Percentiles rank a stretch among this genome's conserved stretches.
Evolutionary conservation across 2,329 filamentous ascomycete species (phyloP).

Genomic region (Arthrobotrys megalospora): DNA sequence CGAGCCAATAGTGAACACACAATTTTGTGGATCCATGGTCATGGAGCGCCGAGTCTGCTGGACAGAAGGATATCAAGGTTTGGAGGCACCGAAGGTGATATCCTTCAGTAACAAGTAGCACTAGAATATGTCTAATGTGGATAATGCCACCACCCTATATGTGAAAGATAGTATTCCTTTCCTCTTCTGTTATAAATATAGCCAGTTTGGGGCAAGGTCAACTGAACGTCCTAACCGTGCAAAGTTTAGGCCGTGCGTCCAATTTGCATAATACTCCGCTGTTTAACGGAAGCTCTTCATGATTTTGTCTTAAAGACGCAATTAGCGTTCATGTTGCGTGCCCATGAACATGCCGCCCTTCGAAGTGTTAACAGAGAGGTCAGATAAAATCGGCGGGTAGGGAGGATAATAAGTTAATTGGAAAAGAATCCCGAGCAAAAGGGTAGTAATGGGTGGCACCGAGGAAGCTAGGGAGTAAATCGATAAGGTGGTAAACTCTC

Average conservation of each 20-base stretch:
- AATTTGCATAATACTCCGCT: constrained; percentile 45
- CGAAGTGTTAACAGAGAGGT: constrained; percentile 3
- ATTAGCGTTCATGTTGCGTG: constrained; percentile 44
- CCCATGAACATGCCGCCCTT: constrained; percentile 11
- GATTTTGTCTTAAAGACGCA: constrained; percentile 51
- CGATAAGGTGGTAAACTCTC: constrained; percentile 48
- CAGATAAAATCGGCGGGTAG: constrained; percentile 40
- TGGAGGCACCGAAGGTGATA: neutral
- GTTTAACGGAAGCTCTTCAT: constrained; percentile 10
- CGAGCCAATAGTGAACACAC: constrained; percentile 36
- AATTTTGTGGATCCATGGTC: constrained; percentile 59
- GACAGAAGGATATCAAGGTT: constrained; percentile 26
- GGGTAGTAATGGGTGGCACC: constrained; percentile 25
- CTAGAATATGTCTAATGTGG: constrained; percentile 34
- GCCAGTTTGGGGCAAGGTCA: constrained; percentile 34
- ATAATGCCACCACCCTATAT: constrained; percentile 45
- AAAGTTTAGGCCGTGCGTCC: constrained; percentile 24
- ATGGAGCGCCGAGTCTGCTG: constrained; percentile 38
- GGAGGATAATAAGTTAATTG: constrained; percentile 29
- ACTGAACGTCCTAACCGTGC: constrained; percentile 28
- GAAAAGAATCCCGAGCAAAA: constrained; percentile 24
- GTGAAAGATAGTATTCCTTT: constrained; percentile 13
- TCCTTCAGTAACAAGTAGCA: constrained; percentile 6
- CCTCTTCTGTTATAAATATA: constrained; percentile 34
- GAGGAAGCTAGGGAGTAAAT: constrained; percentile 43